Evolutionary conservation across 495 filamentous ascomycete genomes (phyloP).

Genomic region (Lichina pygmaea): DNA sequence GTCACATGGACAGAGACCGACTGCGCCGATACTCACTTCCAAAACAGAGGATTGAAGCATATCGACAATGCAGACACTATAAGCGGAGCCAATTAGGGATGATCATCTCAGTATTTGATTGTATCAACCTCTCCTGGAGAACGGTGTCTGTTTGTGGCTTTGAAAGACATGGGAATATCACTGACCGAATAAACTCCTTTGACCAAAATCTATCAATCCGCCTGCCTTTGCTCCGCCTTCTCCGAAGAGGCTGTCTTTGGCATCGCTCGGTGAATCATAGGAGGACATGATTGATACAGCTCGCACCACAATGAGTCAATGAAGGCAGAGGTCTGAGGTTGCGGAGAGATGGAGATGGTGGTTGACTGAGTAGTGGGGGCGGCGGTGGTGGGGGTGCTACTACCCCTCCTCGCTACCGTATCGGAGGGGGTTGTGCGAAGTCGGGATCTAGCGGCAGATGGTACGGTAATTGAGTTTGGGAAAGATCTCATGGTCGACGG

Average conservation of each 20-base stretch:
- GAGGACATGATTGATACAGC: too few relatives aligned
- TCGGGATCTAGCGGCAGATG: too few relatives aligned
- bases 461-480: too few relatives aligned
- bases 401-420: too few relatives aligned
- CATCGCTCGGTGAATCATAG: too few relatives aligned
- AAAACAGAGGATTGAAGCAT: slow-evolving; percentile 53
- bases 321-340: too few relatives aligned
- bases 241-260: slow-evolving; percentile 1
- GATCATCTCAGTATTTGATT: background rate
- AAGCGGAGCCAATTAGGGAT: background rate
- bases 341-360: too few relatives aligned
- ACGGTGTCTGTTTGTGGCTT: background rate
- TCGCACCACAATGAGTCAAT: too few relatives aligned
- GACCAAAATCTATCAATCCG: slow-evolving; percentile 26
- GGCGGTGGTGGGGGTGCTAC: too few relatives aligned
- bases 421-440: too few relatives aligned
- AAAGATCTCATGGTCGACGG: too few relatives aligned
- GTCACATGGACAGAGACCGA: background rate
- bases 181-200: slow-evolving; percentile 22
- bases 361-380: too few relatives aligned
- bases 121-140: slow-evolving; percentile 17
- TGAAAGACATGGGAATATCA: background rate
- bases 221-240: background rate
- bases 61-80: slow-evolving; percentile 39
- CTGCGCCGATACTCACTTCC: slow-evolving; percentile 32